Conservation (phyloP, 768 basidiomycete genomes). For the Pleurotus sapidus region DNA sequence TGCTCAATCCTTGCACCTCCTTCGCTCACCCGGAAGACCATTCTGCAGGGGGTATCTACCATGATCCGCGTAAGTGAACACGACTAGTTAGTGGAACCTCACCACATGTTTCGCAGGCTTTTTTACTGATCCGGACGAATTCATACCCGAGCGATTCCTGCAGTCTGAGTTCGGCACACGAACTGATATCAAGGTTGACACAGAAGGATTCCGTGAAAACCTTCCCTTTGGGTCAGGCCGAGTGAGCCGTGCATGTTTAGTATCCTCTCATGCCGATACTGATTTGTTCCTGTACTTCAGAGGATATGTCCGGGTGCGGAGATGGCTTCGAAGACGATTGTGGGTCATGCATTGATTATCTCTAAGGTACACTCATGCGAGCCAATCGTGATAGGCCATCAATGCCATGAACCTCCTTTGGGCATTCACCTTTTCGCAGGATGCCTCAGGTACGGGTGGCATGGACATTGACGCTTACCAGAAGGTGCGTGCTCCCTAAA, state of each 20-base stretch:
- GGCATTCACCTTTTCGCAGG: slow-evolving; percentile 23
- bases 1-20: background rate
- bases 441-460: background rate
- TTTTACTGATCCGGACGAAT: slow-evolving; percentile 9
- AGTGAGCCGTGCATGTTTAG: slow-evolving; percentile 5
- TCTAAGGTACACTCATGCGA: background rate
- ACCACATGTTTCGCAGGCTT: background rate
- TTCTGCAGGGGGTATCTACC: background rate
- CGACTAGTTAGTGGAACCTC: background rate
- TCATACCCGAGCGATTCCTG: slow-evolving; percentile 14
- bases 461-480: background rate
- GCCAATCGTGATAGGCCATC: slow-evolving; percentile 13
- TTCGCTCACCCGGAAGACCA: background rate
- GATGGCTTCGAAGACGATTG: slow-evolving; percentile 13
- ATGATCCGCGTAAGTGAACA: slow-evolving; percentile 3
- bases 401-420: slow-evolving; percentile 25
- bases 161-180: slow-evolving; percentile 14
- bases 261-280: background rate
- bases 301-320: slow-evolving; percentile 18
- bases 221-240: slow-evolving; percentile 15
- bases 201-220: slow-evolving; percentile 10
- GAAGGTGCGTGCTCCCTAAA: background rate
- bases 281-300: slow-evolving; percentile 5
- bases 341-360: slow-evolving; percentile 1
- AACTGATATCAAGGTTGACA: slow-evolving; percentile 10